Base-by-base conservation (phyloP, 2,329 filamentous ascomycete species). In the Cadophora malorum region DNA sequence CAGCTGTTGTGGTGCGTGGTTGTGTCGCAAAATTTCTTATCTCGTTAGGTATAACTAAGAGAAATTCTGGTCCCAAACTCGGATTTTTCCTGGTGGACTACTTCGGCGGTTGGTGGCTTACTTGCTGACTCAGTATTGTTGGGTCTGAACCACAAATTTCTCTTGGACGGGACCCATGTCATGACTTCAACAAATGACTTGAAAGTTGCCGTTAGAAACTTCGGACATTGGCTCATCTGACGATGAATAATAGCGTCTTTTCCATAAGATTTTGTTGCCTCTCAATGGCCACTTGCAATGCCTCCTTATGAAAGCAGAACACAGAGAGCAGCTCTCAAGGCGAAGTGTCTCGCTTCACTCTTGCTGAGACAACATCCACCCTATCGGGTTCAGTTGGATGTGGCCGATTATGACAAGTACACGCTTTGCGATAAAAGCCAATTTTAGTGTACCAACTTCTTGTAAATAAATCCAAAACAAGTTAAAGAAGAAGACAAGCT, bases 1-100 rank as follows among this genome's bases (percentile, higher is more conserved):
- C 19, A 55, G 28, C 52, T 55, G 52, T 55, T 49, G 45, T 49
- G 45, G 45, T 21, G 9, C n/a, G 8, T 6, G 45, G 28, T 55
- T 28, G 23, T 55, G 52, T 31, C 25, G 52, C 52, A 33, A 10
- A 33, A 7, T 55, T n/a, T 19, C 52, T 55, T 55, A 55, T 55
- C n/a, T 55, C 52, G 33, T 19, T 33, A 19, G 4, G 19, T 55
- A n/a, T n/a, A n/a, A n/a, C 14, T 9, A 55, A 6, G 2, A 49
- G 6, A 49, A 49, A 49, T 21, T n/a, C 16, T 16, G 8, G 8
- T 28, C 41, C 6, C 41, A 5, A 6, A 5, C 12, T 28, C 28
- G 5, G 28, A n/a, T n/a, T n/a, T n/a, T n/a, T n/a, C n/a, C n/a
- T n/a, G n/a, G n/a, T n/a, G n/a, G n/a, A n/a, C n/a, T n/a, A n/a